These are phyloP conservation scores for Pseudogymnoascus sp. DNA, from an alignment of 2,329 filamentous ascomycete genomes.

Conservation along the genomic window DNA sequence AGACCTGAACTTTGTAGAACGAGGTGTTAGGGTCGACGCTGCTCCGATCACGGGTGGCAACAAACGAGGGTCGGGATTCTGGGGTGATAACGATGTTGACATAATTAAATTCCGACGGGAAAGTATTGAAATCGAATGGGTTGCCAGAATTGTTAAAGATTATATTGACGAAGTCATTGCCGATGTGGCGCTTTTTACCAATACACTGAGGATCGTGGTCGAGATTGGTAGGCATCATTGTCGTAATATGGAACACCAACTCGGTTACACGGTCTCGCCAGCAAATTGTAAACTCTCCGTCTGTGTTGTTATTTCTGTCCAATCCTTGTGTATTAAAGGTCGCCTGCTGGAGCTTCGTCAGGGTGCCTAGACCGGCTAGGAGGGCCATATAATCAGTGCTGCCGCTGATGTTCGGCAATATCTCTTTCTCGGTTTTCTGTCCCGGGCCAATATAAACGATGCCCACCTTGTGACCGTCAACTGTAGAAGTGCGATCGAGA, in stretches of 20 bases:
- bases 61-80: constrained; percentile 70
- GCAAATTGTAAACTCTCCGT: constrained; percentile 84
- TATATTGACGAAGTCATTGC: constrained; percentile 97
- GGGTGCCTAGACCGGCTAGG: constrained; percentile 71
- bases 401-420: constrained; percentile 79
- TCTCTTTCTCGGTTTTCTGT: constrained; percentile 75
- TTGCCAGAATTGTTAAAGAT: constrained; percentile 95
- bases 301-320: constrained; percentile 67
- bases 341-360: constrained; percentile 73
- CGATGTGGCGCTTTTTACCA: constrained; percentile 89
- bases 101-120: constrained; percentile 92
- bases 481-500: constrained; percentile 82
- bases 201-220: constrained; percentile 69
- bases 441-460: constrained; percentile 88
- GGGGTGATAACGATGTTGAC: constrained; percentile 95
- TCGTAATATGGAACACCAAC: constrained; percentile 91
- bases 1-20: constrained; percentile 86
- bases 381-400: constrained; percentile 86
- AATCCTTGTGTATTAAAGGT: constrained; percentile 91
- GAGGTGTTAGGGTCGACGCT: constrained; percentile 33
- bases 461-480: constrained; percentile 93
- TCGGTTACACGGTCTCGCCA: constrained; percentile 95
- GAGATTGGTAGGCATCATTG: constrained; percentile 90
- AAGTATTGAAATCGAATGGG: constrained; percentile 83
- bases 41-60: constrained; percentile 51